These are phyloP conservation scores for Austroboletus niveus DNA, from an alignment of 1,284 basidiomycete species.

Conservation along the genomic window DNA sequence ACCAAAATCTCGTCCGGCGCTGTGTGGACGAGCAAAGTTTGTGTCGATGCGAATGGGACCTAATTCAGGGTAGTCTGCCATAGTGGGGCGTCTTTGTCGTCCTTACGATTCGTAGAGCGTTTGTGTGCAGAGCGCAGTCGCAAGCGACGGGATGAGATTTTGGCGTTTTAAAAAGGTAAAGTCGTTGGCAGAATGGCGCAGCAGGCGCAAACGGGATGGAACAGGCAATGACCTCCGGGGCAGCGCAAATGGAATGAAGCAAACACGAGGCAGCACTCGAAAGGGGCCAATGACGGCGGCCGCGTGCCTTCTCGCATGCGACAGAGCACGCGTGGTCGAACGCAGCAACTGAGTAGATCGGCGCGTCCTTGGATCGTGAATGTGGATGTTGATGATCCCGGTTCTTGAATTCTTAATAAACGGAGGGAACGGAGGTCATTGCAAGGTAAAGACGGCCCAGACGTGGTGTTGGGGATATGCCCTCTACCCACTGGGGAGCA, in stretches of 20 bases:
- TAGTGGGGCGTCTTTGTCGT: neutral
- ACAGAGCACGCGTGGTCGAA: constrained; percentile 2
- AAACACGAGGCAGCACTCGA: constrained; percentile 28
- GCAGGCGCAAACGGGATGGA: constrained; percentile 26
- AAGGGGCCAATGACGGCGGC: constrained; percentile 17
- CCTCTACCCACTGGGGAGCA: no score
- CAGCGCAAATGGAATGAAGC: constrained; percentile 21
- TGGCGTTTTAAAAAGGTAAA: neutral
- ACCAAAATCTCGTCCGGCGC: constrained; percentile 26
- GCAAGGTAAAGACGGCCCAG: neutral
- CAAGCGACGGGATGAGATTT: neutral
- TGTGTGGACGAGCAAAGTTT: constrained; percentile 27
- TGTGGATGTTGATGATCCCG: neutral
- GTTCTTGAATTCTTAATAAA: neutral
- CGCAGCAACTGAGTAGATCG: neutral
- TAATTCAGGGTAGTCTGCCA: constrained; percentile 27
- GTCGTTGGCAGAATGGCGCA: constrained; percentile 14
- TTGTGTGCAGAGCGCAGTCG: neutral
- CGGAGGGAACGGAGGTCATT: neutral
- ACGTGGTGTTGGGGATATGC: no score
- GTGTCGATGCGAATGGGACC: constrained; percentile 30
- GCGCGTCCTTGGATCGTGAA: neutral
- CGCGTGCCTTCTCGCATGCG: constrained; percentile 20
- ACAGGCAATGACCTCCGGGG: constrained; percentile 16
- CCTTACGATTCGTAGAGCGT: neutral